Evolutionary conservation across 1,284 basidiomycete species (phyloP).

Genomic region (Hortiboletus rubellus): DNA sequence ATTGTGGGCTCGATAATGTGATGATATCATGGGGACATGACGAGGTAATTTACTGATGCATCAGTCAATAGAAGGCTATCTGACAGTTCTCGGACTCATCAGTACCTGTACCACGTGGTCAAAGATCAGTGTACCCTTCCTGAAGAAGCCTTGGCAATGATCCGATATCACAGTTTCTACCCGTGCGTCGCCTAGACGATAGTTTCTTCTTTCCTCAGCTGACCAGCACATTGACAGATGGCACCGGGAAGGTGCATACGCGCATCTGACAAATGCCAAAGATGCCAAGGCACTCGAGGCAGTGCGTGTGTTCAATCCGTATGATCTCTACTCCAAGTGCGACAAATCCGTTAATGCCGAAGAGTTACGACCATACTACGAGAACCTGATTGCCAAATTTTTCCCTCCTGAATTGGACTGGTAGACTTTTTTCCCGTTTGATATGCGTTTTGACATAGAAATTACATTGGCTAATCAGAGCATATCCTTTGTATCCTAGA

Average conservation of each 20-base stretch:
- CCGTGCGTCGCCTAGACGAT: conserved; percentile 48
- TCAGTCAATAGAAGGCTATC: conserved; percentile 4
- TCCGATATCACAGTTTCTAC: conserved; percentile 93
- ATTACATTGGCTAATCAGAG: conserved; percentile 1
- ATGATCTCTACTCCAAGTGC: conserved; percentile 89
- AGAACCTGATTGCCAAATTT: conserved; percentile 78
- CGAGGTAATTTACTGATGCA: conserved; percentile 49
- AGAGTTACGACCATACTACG: conserved; percentile 79
- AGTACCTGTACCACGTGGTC: conserved; percentile 78
- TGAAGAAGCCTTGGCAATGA: conserved; percentile 84
- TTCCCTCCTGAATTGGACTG: conserved; percentile 80
- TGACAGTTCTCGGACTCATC: conserved; percentile 14
- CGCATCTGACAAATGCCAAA: conserved; percentile 71
- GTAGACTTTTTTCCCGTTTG: conserved; percentile 42
- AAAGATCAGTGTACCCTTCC: conserved; percentile 82
- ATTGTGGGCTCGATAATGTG: conserved; percentile 88
- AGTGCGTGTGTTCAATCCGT: conserved; percentile 82
- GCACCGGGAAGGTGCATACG: conserved; percentile 85
- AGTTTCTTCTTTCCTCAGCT: neutral
- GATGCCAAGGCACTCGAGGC: conserved; percentile 64
- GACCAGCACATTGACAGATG: conserved; percentile 45
- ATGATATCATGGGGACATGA: conserved; percentile 93
- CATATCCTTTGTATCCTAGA: conserved; percentile 6
- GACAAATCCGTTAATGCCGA: conserved; percentile 67
- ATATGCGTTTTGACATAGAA: conserved; percentile 7